Base-by-base conservation (phyloP, 305 asterid species). In the Fraxinus angustifolia region DNA sequence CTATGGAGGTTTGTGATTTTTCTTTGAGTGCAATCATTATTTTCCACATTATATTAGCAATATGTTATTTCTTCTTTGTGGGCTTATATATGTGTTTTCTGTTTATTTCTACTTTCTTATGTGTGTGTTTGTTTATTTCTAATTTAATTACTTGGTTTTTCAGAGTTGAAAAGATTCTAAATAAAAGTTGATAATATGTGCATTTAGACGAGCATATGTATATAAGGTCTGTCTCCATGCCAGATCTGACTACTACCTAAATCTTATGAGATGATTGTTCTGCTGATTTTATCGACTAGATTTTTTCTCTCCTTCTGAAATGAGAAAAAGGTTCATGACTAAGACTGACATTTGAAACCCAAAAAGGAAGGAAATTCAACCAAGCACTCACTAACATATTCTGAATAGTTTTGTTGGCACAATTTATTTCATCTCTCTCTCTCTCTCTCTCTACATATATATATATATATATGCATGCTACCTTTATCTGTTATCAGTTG, bases 1-100 rank as follows among this genome's bases (percentile, higher is more conserved):
- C 82, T 82, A 81, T 71, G 93, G 92, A 89, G 97, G 99, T 93
- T 79, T 79, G 86, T 75, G 45, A 70, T 60, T 82, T 56, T 23
- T 73, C 36, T 33, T 17, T 83, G 75, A 26, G 73, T 76, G 30
- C 76, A 73, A 33, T 68, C 58, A 34, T 78, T 80, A 8, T 42
- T 80, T 84, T 30, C 35, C 17, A 68, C 77, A 70, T 10, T 4
- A 42, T 83, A 23, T 71, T 33, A 84, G 65, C 17, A 38, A 21
- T 45, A 79, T 85, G 82, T 53, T 19, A 76, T 53, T 60, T 53
- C n/a, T 45, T 34, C 65, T 60, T 30, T 31, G 48, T 58, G 40
- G 17, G 75, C 75, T 67, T 10, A 8, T 1, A 10, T 68, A 14
- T 3, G 45, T 14, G 4, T 38, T 70, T 31, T 16, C 10, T 36